Conservation (phyloP, 2,329 filamentous ascomycete genomes). For the Leptographium wingfieldii region DNA sequence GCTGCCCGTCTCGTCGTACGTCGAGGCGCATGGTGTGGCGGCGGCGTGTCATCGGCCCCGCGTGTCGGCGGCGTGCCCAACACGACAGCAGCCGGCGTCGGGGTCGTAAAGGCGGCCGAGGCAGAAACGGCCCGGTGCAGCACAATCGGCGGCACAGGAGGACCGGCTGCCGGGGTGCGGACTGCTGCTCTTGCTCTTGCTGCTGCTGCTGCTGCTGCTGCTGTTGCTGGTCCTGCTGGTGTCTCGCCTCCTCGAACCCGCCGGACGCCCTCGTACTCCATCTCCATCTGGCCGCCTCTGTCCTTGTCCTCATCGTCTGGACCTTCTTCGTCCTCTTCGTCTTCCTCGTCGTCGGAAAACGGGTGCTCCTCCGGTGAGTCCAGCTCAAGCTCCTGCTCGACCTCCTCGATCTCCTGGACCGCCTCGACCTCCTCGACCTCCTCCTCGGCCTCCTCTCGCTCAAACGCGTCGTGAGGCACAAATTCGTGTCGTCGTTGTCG, state of each 20-base stretch:
- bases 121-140: background rate
- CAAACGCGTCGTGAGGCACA: background rate
- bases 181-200: background rate
- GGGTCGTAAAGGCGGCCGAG: background rate
- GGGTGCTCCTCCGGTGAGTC: background rate
- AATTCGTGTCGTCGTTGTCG: background rate
- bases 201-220: background rate
- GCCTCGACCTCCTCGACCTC: slow-evolving; percentile 2
- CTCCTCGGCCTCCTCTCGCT: background rate
- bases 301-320: background rate
- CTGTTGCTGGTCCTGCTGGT: background rate
- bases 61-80: background rate
- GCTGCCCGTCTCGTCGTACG: background rate
- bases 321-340: background rate
- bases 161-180: too few species aligned
- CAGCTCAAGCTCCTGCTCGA: background rate
- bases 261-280: slow-evolving; percentile 5
- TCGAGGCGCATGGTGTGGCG: background rate
- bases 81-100: background rate
- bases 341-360: background rate
- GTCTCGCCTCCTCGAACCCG: background rate
- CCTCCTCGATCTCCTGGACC: background rate
- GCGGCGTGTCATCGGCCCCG: background rate
- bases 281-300: slow-evolving; percentile 7
- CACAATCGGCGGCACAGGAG: too few species aligned